Conservation (phyloP, 2,329 filamentous ascomycete genomes). For the Colletotrichum sp. region DNA sequence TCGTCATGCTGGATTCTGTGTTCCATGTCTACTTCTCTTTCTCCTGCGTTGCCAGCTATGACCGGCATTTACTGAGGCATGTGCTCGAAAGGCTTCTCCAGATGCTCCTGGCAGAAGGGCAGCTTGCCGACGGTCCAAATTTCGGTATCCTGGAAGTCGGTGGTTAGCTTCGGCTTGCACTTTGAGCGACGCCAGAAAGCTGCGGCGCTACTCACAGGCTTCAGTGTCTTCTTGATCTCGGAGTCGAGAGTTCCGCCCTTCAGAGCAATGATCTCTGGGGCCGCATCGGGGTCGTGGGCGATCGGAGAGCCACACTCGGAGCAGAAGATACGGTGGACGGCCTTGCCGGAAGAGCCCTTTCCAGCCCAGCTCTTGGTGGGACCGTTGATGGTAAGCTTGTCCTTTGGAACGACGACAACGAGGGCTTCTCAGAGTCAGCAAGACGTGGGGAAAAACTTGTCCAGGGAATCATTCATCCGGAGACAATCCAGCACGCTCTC, state of each 20-base stretch:
- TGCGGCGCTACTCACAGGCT: conserved; percentile 56
- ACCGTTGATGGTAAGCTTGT: conserved; percentile 65
- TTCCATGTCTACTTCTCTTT: neutral
- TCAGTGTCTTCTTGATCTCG: conserved; percentile 70
- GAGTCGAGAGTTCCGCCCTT: conserved; percentile 69
- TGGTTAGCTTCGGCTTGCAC: neutral
- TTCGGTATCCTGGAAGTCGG: conserved; percentile 58
- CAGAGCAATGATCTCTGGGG: conserved; percentile 71
- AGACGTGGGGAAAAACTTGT: neutral
- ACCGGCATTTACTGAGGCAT: conserved; percentile 59
- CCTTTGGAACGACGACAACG: conserved; percentile 69
- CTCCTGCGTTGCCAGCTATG: neutral
- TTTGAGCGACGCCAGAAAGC: neutral
- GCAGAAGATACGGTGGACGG: conserved; percentile 73
- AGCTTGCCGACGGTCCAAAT: conserved; percentile 74
- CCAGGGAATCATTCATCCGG: neutral
- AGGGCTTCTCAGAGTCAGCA: conserved; percentile 51
- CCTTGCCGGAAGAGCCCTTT: conserved; percentile 63
- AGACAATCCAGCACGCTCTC: neutral
- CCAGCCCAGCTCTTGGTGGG: conserved; percentile 69
- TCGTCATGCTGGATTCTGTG: neutral
- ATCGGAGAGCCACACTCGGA: conserved; percentile 72
- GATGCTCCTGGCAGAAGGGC: conserved; percentile 70
- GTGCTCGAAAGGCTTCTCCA: conserved; percentile 65
- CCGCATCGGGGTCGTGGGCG: conserved; percentile 72